A percentile compares a stretch with the other conserved stretches of the same genome.
These are phyloP conservation scores for Nannochloropsis gaditana DNA, from an alignment of 108 stramenopile genomes.

Conservation along the genomic window DNA sequence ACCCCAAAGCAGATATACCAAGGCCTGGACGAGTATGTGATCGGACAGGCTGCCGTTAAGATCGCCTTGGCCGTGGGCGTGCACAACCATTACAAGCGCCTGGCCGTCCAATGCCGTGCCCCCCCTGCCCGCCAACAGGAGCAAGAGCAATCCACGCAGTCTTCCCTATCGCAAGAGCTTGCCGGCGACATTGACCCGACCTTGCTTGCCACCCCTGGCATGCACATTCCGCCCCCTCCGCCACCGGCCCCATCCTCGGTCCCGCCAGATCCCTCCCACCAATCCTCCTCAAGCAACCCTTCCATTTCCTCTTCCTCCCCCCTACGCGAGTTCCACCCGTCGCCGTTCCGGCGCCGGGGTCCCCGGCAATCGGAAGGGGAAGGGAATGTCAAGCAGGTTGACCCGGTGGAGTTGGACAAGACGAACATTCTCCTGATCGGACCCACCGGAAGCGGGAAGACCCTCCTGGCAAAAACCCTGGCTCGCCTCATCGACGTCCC, in stretches of 20 bases:
- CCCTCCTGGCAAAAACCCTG: slow-evolving; percentile 82
- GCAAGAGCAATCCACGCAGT: neutral
- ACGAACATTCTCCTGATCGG: slow-evolving; percentile 89
- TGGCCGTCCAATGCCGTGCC: slow-evolving; percentile 10
- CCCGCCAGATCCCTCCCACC: neutral
- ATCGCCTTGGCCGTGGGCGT: slow-evolving; percentile 83
- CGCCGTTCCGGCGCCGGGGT: neutral
- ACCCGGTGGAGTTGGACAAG: slow-evolving; percentile 77
- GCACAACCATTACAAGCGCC: slow-evolving; percentile 91
- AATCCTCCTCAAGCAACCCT: neutral
- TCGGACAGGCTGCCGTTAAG: slow-evolving; percentile 90
- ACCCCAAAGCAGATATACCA: slow-evolving; percentile 56
- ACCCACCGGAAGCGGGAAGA: slow-evolving; percentile 82
- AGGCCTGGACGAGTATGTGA: slow-evolving; percentile 85
- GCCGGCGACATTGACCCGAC: neutral
- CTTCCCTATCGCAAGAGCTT: neutral
- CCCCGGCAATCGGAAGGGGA: slow-evolving; percentile 25
- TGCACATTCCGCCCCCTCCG: neutral
- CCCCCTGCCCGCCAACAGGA: slow-evolving; percentile 26
- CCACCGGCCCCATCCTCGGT: neutral
- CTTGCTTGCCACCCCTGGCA: slow-evolving; percentile 11
- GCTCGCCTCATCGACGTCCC: slow-evolving; percentile 85
- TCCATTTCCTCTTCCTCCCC: neutral
- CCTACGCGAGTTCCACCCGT: slow-evolving; percentile 13
- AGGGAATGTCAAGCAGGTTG: slow-evolving; percentile 23